Evolutionary conservation across 441 rosid species (phyloP), one percentile per base, ranked within the genome.

Genomic region (Capsella rubella): DNA sequence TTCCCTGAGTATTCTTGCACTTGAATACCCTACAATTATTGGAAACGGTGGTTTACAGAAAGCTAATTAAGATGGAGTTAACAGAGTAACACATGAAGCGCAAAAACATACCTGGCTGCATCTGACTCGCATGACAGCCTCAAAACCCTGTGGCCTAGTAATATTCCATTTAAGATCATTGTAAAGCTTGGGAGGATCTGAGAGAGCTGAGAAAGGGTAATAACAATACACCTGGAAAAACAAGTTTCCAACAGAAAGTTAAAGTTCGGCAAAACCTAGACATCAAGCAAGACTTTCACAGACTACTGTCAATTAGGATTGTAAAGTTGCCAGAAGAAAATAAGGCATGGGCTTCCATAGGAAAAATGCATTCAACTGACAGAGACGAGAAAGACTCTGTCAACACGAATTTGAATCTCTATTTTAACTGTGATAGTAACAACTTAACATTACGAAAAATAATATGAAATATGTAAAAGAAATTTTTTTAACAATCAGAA

Each of bases 121-220:
- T 85, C 99, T 86, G 74, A 96, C 99, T 68, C 98, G 91, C 99
- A 96, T 94, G 58, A 96, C 99, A 47, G 99, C 96, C 89, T 96
- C 99, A 83, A 85, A 89, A 67, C 99, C 98, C 85, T 96, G 99
- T 64, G 98, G 99, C 85, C 99, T 89, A 43, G 93, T 86, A 73
- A 94, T 79, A 84, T 96, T 96, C 99, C 99, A 96, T 81, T 93
- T 90, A 27, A 92, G 96, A 85, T 96, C 99, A 81, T 92, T 96
- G 86, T 89, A 94, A 42, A 96, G 96, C 93, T 94, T 96, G 69
- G 97, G 93, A 35, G 96, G 84, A 90, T 94, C 98, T 66, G 93
- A 84, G 66, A 92, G 77, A 39, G 95, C 96, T 34, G 99, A 94
- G 83, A 96, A 96, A 49, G 99, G 98, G 75, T 85, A 82, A 84